Conservation (phyloP, 176 grass and related monocot genomes). For the Triticum urartu region DNA sequence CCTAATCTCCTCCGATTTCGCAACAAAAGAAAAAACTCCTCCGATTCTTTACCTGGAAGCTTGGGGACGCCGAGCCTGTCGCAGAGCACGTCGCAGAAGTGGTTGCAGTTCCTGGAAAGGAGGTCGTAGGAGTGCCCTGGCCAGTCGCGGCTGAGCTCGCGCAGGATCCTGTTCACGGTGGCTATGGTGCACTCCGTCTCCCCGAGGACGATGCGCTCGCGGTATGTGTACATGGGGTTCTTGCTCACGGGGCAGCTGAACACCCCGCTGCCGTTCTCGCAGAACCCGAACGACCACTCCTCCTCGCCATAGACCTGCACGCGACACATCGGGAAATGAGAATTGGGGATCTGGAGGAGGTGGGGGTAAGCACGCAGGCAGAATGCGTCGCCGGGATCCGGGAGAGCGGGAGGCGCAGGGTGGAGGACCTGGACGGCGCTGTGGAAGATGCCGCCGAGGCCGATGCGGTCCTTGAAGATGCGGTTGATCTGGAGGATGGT, state of each 20-base stretch:
- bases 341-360: slow-evolving; percentile 35
- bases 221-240: slow-evolving; percentile 99
- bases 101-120: slow-evolving; percentile 94
- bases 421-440: slow-evolving; percentile 82
- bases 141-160: slow-evolving; percentile 78
- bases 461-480: slow-evolving; percentile 99
- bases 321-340: neutral
- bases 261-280: slow-evolving; percentile 83
- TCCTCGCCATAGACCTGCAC: slow-evolving; percentile 87
- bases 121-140: slow-evolving; percentile 82
- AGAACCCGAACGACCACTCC: slow-evolving; percentile 98
- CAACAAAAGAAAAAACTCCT: neutral
- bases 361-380: neutral
- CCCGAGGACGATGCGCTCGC: slow-evolving; percentile 81
- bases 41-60: slow-evolving; percentile 58
- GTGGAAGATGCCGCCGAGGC: slow-evolving; percentile 99
- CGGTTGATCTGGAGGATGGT: slow-evolving; percentile 99
- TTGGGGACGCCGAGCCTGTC: slow-evolving; percentile 75
- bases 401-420: neutral
- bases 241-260: slow-evolving; percentile 84
- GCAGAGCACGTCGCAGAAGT: slow-evolving; percentile 94
- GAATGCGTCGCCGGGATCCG: slow-evolving; percentile 23
- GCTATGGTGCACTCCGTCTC: slow-evolving; percentile 70
- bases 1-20: neutral
- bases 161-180: slow-evolving; percentile 72